Evolutionary conservation across 495 filamentous ascomycete species (phyloP).

Genomic region (Talaromyces nanjingensis): DNA sequence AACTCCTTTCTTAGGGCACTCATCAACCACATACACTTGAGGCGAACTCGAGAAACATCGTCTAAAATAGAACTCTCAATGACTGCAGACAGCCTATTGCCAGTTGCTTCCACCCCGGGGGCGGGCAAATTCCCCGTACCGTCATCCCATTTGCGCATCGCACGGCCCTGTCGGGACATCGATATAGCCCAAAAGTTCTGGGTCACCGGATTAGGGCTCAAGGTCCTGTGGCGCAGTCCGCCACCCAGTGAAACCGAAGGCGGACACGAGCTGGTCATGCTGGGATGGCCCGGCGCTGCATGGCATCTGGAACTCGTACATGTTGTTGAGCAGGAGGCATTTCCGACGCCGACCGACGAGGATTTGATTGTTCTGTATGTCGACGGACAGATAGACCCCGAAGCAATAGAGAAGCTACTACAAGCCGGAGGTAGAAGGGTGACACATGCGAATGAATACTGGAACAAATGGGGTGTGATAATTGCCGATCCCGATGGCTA

Average conservation of each 20-base stretch:
- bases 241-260: constrained; percentile 8
- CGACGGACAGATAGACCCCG: constrained; percentile 11
- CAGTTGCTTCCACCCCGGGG: constrained; percentile 2
- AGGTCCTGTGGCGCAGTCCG: constrained; percentile 2
- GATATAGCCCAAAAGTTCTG: constrained; percentile 6
- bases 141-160: constrained; percentile 4
- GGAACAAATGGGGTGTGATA: constrained; percentile 15
- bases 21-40: not conserved
- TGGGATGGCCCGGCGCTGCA: constrained; percentile 12
- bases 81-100: not conserved
- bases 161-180: constrained; percentile 2
- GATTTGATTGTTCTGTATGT: constrained; percentile 15
- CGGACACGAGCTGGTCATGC: constrained; percentile 13
- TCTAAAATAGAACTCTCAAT: not conserved
- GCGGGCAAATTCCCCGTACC: not conserved
- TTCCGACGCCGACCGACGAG: constrained; percentile 13
- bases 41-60: not conserved
- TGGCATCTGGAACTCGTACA: constrained; percentile 16
- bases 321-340: constrained; percentile 7
- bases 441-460: constrained; percentile 10
- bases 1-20: not conserved
- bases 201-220: constrained; percentile 7
- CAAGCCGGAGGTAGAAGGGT: constrained; percentile 10
- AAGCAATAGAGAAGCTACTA: constrained; percentile 7
- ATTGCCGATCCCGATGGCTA: constrained; percentile 15